Evolutionary conservation across 169 alveolate species (phyloP).

Genomic region (Cryptosporidium andersoni): DNA sequence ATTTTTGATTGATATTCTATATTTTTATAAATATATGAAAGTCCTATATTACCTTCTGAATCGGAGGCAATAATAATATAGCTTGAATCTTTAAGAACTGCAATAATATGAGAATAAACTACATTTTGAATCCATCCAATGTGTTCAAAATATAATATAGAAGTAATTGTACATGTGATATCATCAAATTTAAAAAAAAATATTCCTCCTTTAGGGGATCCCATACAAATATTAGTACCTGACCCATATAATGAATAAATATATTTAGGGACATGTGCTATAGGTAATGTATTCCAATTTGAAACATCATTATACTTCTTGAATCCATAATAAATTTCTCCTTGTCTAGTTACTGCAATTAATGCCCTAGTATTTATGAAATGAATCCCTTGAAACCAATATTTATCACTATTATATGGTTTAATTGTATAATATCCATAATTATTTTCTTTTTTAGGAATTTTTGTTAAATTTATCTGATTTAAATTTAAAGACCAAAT

Average conservation of each 20-base stretch:
- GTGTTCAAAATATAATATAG: background rate
- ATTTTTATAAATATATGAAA: background rate
- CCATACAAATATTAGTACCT: conserved; percentile 11
- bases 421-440: background rate
- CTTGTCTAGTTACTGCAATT: conserved; percentile 43
- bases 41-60: conserved; percentile 58
- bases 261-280: background rate
- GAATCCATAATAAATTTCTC: conserved; percentile 6
- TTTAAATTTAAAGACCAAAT: conserved; percentile 4
- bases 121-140: conserved; percentile 34
- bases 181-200: conserved; percentile 3
- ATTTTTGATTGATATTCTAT: background rate
- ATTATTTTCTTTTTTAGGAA: background rate
- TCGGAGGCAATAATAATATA: conserved; percentile 32
- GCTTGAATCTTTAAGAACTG: background rate
- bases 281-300: background rate
- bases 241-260: conserved; percentile 19
- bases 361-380: conserved; percentile 11
- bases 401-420: background rate
- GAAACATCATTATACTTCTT: background rate
- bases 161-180: background rate
- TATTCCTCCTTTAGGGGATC: conserved; percentile 44
- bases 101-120: conserved; percentile 1
- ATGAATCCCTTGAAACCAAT: conserved; percentile 50
- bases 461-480: background rate